phyloP scores from a whole-genome alignment of 768 basidiomycete species.

The Naganishia antarctica region DNA sequence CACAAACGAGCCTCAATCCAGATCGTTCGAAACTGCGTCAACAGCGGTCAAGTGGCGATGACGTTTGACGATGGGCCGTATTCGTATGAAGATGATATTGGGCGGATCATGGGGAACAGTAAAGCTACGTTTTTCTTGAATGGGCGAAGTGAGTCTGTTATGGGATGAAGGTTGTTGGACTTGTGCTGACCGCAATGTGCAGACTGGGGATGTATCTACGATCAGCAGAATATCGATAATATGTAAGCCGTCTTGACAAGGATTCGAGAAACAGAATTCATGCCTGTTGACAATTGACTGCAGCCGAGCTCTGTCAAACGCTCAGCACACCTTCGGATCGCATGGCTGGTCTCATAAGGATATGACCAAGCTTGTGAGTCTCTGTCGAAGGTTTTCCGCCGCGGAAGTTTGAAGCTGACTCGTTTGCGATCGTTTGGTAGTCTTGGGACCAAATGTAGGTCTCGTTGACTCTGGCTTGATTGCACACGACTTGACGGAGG shows the following conservation, averaged over 20 bases:
- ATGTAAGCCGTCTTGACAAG: no score
- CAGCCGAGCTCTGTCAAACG: slow-evolving; percentile 36
- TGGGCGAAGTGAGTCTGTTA: slow-evolving; percentile 43
- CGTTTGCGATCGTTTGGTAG: neutral
- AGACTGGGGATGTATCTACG: slow-evolving; percentile 12
- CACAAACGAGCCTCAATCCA: neutral
- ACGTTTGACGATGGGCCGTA: slow-evolving; percentile 49
- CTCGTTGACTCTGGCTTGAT: slow-evolving; percentile 23
- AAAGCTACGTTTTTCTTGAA: slow-evolving; percentile 50
- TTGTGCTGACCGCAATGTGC: no score
- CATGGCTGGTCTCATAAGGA: slow-evolving; percentile 48
- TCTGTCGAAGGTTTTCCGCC: neutral
- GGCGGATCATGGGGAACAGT: slow-evolving; percentile 19
- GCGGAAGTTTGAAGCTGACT: no score
- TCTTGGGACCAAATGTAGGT: slow-evolving; percentile 29
- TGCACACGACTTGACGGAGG: neutral
- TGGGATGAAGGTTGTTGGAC: no score
- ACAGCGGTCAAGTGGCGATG: slow-evolving; percentile 37
- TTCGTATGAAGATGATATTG: slow-evolving; percentile 19
- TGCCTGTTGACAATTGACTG: neutral
- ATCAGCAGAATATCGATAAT: no score
- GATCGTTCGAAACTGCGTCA: slow-evolving; percentile 17
- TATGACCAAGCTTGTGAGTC: slow-evolving; percentile 35
- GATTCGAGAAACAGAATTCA: no score
- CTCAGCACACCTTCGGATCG: no score